Percentiles rank a stretch among this genome's conserved stretches.
These are phyloP conservation scores for Boletus mariae DNA, from an alignment of 1,284 basidiomycete genomes.

Conservation along the genomic window DNA sequence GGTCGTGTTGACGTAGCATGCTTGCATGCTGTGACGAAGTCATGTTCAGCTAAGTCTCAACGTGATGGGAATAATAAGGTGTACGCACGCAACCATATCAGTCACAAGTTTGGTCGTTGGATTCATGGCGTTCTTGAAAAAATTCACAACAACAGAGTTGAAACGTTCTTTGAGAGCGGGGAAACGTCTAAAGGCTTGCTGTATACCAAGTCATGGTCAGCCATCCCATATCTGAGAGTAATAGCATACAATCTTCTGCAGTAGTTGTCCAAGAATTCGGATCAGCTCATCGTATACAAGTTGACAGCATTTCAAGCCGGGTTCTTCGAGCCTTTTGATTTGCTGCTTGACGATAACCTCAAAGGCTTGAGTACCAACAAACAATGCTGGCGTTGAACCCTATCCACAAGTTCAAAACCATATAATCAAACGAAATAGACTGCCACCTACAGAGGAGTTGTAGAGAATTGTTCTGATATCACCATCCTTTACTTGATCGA, in stretches of 20 bases:
- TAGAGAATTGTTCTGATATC: conserved; percentile 95
- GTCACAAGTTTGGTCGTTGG: conserved; percentile 94
- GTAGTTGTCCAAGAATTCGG: conserved; percentile 87
- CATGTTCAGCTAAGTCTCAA: background rate
- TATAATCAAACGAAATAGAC: background rate
- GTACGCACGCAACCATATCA: conserved; percentile 81
- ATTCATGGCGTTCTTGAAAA: conserved; percentile 91
- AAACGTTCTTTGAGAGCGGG: conserved; percentile 93
- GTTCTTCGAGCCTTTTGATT: conserved; percentile 94
- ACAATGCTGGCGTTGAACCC: conserved; percentile 94
- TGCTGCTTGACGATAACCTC: conserved; percentile 99
- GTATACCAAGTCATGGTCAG: conserved; percentile 14
- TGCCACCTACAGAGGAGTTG: conserved; percentile 81
- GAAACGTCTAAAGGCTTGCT: conserved; percentile 95
- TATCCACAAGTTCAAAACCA: conserved; percentile 28
- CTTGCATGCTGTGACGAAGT: conserved; percentile 73
- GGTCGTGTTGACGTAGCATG: conserved; percentile 98
- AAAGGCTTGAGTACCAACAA: conserved; percentile 95
- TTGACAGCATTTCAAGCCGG: conserved; percentile 88
- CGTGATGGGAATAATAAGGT: background rate
- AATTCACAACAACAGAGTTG: conserved; percentile 91
- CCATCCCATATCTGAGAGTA: background rate
- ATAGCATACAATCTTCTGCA: conserved; percentile 79
- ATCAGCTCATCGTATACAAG: conserved; percentile 97
- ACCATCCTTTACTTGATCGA: conserved; percentile 97